phyloP scores from a whole-genome alignment of 225 moss, liverwort and hornwort genomes.

The Physcomitrellopsis africana region DNA sequence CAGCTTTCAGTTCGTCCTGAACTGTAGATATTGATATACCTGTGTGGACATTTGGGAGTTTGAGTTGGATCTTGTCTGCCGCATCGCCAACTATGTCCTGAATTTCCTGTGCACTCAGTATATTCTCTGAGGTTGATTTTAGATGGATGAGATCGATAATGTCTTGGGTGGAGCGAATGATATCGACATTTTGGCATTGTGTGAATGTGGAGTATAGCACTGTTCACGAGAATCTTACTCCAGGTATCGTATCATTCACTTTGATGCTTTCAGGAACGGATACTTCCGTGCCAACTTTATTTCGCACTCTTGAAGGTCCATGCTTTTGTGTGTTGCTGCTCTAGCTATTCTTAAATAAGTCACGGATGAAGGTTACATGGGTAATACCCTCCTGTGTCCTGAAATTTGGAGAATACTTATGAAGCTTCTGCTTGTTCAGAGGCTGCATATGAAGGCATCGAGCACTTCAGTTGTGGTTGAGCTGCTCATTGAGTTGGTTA shows the following conservation, averaged over 20 bases:
- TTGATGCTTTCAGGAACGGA: too few relatives aligned
- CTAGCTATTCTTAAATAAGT: too few relatives aligned
- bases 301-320: too few relatives aligned
- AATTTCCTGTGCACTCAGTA: constrained; percentile 24
- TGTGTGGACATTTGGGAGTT: constrained; percentile 16
- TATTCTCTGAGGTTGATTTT: constrained; percentile 28
- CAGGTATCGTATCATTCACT: too few relatives aligned
- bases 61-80: constrained; percentile 26
- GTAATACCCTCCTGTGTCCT: neutral
- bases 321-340: too few relatives aligned
- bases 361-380: too few relatives aligned
- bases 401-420: constrained; percentile 10
- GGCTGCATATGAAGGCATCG: constrained; percentile 8
- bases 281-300: too few relatives aligned
- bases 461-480: constrained; percentile 21
- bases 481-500: neutral
- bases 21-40: constrained; percentile 36
- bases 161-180: constrained; percentile 24
- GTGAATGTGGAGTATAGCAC: constrained; percentile 2
- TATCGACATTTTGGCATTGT: constrained; percentile 16
- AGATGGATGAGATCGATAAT: constrained; percentile 15
- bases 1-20: constrained; percentile 21
- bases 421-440: constrained; percentile 27
- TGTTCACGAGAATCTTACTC: too few relatives aligned
- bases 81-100: neutral